These are phyloP conservation scores for Xylaria acuta DNA, from an alignment of 495 filamentous ascomycete genomes.

Conservation along the genomic window DNA sequence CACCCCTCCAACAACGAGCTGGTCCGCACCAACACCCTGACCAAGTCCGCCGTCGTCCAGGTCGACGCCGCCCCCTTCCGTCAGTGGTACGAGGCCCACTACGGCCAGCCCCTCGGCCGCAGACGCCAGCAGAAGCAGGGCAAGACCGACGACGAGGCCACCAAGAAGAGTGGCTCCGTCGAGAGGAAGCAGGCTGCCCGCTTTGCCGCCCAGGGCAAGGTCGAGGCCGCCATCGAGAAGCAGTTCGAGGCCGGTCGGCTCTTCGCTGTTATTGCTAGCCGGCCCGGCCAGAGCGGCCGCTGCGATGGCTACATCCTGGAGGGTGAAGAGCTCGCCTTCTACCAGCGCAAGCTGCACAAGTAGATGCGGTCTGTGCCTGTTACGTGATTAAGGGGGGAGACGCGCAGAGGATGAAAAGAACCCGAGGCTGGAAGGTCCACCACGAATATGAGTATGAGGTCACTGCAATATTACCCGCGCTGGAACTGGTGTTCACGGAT, in stretches of 20 bases:
- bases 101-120: conserved; percentile 86
- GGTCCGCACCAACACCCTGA: conserved; percentile 99
- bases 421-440: conserved; percentile 19
- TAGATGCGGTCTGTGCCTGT: conserved; percentile 58
- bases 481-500: conserved; percentile 48
- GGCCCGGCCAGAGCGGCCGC: conserved; percentile 96
- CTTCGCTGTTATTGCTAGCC: conserved; percentile 86
- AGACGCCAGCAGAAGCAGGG: conserved; percentile 82
- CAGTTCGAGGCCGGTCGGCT: conserved; percentile 99
- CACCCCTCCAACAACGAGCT: conserved; percentile 99
- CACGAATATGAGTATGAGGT: conserved; percentile 34
- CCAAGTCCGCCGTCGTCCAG: conserved; percentile 97
- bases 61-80: conserved; percentile 98
- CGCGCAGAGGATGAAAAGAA: conserved; percentile 29
- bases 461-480: conserved; percentile 37
- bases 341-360: conserved; percentile 97
- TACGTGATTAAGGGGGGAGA: conserved; percentile 15
- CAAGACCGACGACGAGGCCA: conserved; percentile 64
- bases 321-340: conserved; percentile 99
- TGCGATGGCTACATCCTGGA: conserved; percentile 97
- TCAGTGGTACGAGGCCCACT: conserved; percentile 99
- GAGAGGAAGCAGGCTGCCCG: conserved; percentile 95
- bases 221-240: conserved; percentile 88
- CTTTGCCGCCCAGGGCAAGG: conserved; percentile 82
- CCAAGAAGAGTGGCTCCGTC: conserved; percentile 89